Conservation (phyloP, 2,329 filamentous ascomycete genomes). For the Pestalotiopsis sp. region DNA sequence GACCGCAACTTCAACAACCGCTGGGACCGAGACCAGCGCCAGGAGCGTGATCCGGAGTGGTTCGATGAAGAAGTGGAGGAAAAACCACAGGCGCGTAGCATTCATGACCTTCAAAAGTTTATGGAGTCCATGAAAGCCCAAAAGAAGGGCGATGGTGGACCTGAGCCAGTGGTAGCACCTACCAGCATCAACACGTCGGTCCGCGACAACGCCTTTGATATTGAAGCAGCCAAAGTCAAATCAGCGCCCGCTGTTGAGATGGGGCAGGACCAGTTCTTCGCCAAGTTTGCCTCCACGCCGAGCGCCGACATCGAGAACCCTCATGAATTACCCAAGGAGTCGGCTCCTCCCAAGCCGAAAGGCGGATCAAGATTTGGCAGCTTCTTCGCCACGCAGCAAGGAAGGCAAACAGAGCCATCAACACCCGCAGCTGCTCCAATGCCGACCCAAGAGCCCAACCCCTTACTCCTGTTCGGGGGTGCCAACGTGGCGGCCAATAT, state of each 20-base stretch:
- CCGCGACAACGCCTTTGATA: constrained; percentile 41
- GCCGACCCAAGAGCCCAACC: constrained; percentile 27
- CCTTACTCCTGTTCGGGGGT: constrained; percentile 29
- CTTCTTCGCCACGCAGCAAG: constrained; percentile 69
- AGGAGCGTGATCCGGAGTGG: constrained; percentile 89
- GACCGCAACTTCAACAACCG: constrained; percentile 2
- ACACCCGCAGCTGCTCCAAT: constrained; percentile 36
- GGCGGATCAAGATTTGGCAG: constrained; percentile 79
- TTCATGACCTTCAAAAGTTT: constrained; percentile 92
- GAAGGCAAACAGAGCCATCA: constrained; percentile 51
- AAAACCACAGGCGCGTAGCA: constrained; percentile 72
- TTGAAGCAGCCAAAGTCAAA: constrained; percentile 55
- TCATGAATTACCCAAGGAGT: constrained; percentile 49
- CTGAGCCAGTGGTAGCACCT: constrained; percentile 38
- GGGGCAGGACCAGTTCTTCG: constrained; percentile 79
- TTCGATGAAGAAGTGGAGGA: constrained; percentile 75
- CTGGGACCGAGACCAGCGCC: constrained; percentile 51
- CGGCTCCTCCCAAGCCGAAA: constrained; percentile 54
- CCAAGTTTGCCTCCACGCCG: constrained; percentile 48
- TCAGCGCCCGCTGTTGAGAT: constrained; percentile 66
- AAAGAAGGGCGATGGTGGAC: constrained; percentile 39
- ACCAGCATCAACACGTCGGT: constrained; percentile 33
- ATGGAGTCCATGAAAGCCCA: constrained; percentile 87
- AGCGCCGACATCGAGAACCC: constrained; percentile 53
- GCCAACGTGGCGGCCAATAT: constrained; percentile 19